Conservation (phyloP, 768 basidiomycete species). For the Hypholoma sublateritium region DNA sequence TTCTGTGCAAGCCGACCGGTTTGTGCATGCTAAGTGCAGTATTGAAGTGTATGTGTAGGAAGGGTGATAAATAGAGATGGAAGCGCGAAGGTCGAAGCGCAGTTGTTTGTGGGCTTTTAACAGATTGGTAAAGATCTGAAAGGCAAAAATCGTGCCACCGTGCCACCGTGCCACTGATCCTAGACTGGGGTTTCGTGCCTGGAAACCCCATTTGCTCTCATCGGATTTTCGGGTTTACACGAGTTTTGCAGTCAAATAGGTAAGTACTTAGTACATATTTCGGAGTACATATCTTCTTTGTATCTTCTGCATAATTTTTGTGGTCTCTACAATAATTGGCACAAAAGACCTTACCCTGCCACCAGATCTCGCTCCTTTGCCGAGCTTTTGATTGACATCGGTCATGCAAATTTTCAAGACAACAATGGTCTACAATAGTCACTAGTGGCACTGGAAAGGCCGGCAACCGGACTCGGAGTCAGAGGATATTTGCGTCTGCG, state of each 20-base stretch:
- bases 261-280: no score
- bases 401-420: not conserved
- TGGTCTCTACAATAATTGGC: not conserved
- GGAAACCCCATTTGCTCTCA: not conserved
- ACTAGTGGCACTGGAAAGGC: no score
- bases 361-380: not conserved
- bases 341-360: not conserved
- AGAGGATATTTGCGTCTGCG: not conserved
- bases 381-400: not conserved
- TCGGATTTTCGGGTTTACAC: not conserved
- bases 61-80: not conserved
- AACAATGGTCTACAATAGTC: not conserved
- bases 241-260: not conserved
- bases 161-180: slow-evolving; percentile 7
- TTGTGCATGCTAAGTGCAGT: not conserved
- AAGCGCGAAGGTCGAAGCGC: not conserved
- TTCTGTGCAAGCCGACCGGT: not conserved
- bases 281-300: no score
- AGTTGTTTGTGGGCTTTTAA: not conserved
- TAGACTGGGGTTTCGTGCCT: slow-evolving; percentile 5
- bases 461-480: no score
- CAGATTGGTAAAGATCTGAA: slow-evolving; percentile 2
- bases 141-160: slow-evolving; percentile 8
- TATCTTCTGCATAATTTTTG: no score
- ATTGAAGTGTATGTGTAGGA: not conserved